phyloP scores from a whole-genome alignment of 257 asterid species.

The Gentiana macrophylla region DNA sequence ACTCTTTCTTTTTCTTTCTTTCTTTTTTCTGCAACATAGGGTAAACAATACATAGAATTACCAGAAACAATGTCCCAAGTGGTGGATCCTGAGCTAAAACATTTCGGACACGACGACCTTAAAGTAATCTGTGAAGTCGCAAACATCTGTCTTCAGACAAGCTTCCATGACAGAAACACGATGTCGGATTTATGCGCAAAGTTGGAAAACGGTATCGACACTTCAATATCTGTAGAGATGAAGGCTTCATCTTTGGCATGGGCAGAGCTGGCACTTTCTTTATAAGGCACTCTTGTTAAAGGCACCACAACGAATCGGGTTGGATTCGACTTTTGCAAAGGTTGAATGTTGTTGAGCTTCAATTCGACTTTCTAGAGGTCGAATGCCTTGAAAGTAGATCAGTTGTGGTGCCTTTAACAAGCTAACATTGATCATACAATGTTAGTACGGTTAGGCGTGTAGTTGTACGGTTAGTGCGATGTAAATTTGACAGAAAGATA shows the following conservation, averaged over 20 bases:
- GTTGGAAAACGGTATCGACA: conserved; percentile 64
- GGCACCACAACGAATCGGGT: no score
- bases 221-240: conserved; percentile 65
- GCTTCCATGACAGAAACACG: conserved; percentile 36
- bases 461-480: no score
- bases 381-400: no score
- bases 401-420: no score
- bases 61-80: conserved; percentile 45
- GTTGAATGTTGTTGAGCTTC: no score
- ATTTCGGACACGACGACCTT: conserved; percentile 65
- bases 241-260: conserved; percentile 77
- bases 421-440: no score
- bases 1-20: not conserved
- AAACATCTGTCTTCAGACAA: conserved; percentile 45
- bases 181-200: conserved; percentile 55
- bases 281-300: conserved; percentile 15
- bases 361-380: no score
- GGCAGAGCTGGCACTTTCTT: conserved; percentile 88
- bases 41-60: conserved; percentile 53
- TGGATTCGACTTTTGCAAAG: no score
- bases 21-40: conserved; percentile 30
- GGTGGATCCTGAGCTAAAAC: conserved; percentile 81
- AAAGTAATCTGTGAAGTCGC: conserved; percentile 64
- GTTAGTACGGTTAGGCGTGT: no score
- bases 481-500: no score